Evolutionary conservation across 495 filamentous ascomycete species (phyloP).

Genomic region (Xeromyces bisporus): DNA sequence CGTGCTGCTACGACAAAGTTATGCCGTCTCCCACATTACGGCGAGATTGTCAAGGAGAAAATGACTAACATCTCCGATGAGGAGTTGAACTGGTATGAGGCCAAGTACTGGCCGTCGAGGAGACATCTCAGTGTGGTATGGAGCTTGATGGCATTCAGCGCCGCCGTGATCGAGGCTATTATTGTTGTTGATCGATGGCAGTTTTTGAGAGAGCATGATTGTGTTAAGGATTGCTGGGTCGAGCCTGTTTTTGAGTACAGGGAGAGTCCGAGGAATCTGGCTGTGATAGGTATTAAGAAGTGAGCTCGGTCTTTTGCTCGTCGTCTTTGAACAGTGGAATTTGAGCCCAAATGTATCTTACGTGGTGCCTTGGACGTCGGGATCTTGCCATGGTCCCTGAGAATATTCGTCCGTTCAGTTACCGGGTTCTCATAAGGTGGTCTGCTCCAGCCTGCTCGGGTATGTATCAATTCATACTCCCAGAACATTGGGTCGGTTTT

Average conservation of each 20-base stretch:
- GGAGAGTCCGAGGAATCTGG: slow-evolving; percentile 77
- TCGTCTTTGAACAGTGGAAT: neutral
- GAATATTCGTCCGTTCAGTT: no score
- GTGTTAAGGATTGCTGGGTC: slow-evolving; percentile 63
- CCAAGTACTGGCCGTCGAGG: slow-evolving; percentile 42
- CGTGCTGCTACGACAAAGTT: slow-evolving; percentile 66
- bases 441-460: no score
- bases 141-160: slow-evolving; percentile 91
- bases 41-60: slow-evolving; percentile 38
- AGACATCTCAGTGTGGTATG: slow-evolving; percentile 75
- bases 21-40: slow-evolving; percentile 35
- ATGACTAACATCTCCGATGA: slow-evolving; percentile 51
- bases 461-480: no score
- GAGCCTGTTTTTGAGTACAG: slow-evolving; percentile 82
- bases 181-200: slow-evolving; percentile 89
- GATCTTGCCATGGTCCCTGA: no score
- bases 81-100: slow-evolving; percentile 54
- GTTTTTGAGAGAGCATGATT: slow-evolving; percentile 61
- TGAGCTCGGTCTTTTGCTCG: slow-evolving; percentile 9
- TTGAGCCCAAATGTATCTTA: no score
- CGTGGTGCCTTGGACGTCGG: no score
- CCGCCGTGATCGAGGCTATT: slow-evolving; percentile 68
- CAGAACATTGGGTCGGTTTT: no score
- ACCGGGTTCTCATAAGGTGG: no score
- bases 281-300: slow-evolving; percentile 75